Evolutionary conservation across 2,329 filamentous ascomycete species (phyloP), one percentile per base, ranked within the genome.

Genomic region (Penicillium griseofulvum): DNA sequence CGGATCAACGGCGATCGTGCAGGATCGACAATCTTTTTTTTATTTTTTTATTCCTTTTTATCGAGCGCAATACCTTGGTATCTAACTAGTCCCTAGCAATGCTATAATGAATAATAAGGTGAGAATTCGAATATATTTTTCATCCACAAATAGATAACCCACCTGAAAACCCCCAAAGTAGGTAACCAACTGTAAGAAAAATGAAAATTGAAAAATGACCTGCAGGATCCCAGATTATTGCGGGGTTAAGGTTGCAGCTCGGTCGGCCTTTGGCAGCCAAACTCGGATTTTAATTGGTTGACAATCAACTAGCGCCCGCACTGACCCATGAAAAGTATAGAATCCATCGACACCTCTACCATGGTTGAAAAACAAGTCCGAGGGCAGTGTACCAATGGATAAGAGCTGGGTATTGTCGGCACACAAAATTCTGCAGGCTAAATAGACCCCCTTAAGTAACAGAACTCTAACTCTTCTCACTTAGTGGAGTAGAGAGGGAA

Each of bases 211-310:
- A 39, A 45, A 38, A 34, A 33, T 31, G 17, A 50, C 17, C 10
- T 41, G 34, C 36, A 29, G 26, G 16, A 26, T 50, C 29, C 28
- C 41, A 49, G 45, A 63, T 62, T 61, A 22, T 22, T 65, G 62
- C 58, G 63, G 63, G 63, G 63, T 64, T 65, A 64, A 65, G 57
- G 62, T 64, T 65, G 60, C 63, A 65, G 63, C 60, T 63, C 42
- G 46, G 50, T 55, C 34, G 17, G n/a, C 16, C 34, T 36, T 10
- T 2, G 34, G 50, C 34, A 51, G 53, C 51, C 50, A 56, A 51
- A 8, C 5, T 1, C 7, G 24, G 14, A 52, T n/a, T 8, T 19
- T 34, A 9, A 55, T 52, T 55, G 53, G 53, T 29, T 17, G 11
- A 36, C 48, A 52, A 4, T 12, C 39, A 43, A 19, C 36, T 58